phyloP scores from a whole-genome alignment of 202 grass and related monocot genomes.

The Schoenoplectus triqueter region DNA sequence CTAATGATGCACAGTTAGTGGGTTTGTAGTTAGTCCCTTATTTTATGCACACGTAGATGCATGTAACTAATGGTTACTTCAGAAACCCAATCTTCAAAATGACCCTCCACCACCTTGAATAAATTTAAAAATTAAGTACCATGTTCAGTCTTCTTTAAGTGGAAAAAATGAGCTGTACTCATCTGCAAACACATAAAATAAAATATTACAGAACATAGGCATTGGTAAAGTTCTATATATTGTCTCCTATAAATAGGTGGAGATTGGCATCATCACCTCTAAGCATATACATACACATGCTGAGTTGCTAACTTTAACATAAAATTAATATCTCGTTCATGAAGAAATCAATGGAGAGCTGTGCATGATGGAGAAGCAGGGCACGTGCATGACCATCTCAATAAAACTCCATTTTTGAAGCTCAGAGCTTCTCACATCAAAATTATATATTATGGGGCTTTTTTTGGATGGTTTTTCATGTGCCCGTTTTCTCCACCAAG shows the following conservation, averaged over 20 bases:
- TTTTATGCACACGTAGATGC: constrained; percentile 31
- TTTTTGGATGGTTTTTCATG: constrained; percentile 41
- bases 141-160: constrained; percentile 10
- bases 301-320: background rate
- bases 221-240: background rate
- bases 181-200: constrained; percentile 7
- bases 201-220: background rate
- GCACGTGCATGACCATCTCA: constrained; percentile 48
- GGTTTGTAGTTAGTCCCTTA: constrained; percentile 2
- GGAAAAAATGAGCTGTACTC: background rate
- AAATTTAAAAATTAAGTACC: constrained; percentile 3
- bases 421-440: background rate
- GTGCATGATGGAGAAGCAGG: constrained; percentile 54
- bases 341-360: constrained; percentile 40
- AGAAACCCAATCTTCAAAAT: background rate
- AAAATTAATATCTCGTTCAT: background rate
- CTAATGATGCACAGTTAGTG: background rate
- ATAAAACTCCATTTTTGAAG: background rate
- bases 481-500: constrained; percentile 44
- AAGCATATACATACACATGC: background rate
- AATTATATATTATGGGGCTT: background rate
- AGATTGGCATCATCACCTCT: background rate
- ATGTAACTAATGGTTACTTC: constrained; percentile 31
- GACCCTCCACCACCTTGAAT: background rate
- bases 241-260: constrained; percentile 34